phyloP scores from a whole-genome alignment of 495 filamentous ascomycete species.

The Rusavskia elegans region DNA sequence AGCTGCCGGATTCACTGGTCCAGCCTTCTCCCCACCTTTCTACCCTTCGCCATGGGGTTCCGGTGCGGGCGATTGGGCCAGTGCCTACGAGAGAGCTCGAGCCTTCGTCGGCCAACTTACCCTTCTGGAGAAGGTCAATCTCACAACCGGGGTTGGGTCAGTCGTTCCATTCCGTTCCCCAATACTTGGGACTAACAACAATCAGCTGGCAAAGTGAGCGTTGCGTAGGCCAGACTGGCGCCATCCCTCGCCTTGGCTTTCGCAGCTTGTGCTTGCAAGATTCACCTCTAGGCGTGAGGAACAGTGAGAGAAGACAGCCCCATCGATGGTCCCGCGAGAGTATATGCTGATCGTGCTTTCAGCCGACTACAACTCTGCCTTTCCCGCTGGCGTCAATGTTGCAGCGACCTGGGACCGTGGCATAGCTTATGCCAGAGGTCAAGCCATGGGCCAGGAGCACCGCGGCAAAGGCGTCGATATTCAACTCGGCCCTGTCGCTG shows the following conservation, averaged over 20 bases:
- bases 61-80: slow-evolving; percentile 50
- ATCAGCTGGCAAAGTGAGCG: slow-evolving; percentile 55
- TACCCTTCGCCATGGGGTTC: slow-evolving; percentile 83
- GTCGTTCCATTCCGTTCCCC: slow-evolving; percentile 6
- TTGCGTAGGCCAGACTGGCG: slow-evolving; percentile 66
- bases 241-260: slow-evolving; percentile 52
- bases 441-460: slow-evolving; percentile 68
- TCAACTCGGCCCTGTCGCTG: slow-evolving; percentile 77
- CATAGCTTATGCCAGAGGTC: slow-evolving; percentile 59
- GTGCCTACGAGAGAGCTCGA: slow-evolving; percentile 67
- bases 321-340: neutral
- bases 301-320: slow-evolving; percentile 28
- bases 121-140: slow-evolving; percentile 82
- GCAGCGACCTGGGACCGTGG: slow-evolving; percentile 64
- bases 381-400: slow-evolving; percentile 66
- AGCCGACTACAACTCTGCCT: slow-evolving; percentile 66
- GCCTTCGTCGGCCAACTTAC: slow-evolving; percentile 73
- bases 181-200: neutral
- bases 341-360: neutral
- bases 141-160: slow-evolving; percentile 72
- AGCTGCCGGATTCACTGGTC: neutral
- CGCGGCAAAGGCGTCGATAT: slow-evolving; percentile 73
- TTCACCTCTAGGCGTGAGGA: slow-evolving; percentile 69
- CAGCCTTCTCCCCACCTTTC: slow-evolving; percentile 37
- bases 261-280: slow-evolving; percentile 78